Conservation (phyloP, 1,284 basidiomycete species). For the Trichosporon inkin region DNA sequence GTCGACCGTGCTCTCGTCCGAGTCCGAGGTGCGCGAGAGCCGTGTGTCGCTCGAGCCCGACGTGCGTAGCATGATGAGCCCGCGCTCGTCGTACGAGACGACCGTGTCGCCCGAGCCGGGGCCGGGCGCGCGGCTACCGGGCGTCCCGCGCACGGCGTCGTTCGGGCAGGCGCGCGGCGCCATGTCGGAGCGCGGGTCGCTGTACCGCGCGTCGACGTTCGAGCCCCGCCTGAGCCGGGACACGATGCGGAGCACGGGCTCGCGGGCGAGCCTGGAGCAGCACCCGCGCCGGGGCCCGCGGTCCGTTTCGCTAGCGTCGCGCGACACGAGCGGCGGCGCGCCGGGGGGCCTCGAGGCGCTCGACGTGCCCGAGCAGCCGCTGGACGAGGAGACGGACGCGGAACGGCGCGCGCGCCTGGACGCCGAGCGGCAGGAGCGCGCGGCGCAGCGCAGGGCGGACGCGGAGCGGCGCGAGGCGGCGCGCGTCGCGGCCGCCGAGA, state of each 20-base stretch:
- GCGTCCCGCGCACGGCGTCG: not conserved
- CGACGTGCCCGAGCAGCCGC: slow-evolving; percentile 7
- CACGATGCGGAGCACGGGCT: not conserved
- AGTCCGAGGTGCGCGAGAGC: slow-evolving; percentile 1
- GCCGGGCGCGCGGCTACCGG: not conserved
- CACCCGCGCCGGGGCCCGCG: not conserved
- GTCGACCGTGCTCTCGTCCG: not conserved
- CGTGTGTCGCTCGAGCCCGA: not conserved
- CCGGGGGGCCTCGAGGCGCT: not conserved
- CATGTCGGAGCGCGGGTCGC: not conserved
- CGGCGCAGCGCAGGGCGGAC: slow-evolving; percentile 10
- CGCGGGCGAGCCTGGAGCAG: not conserved
- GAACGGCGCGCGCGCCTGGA: slow-evolving; percentile 3
- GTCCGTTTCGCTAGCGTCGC: not conserved
- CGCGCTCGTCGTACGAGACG: not conserved
- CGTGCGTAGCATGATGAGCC: not conserved
- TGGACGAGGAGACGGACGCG: slow-evolving; percentile 8
- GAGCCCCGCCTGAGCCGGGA: slow-evolving; percentile 1
- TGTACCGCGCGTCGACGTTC: not conserved
- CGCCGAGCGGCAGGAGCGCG: slow-evolving; percentile 2
- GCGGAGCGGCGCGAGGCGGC: slow-evolving; percentile 13
- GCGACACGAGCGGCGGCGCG: not conserved
- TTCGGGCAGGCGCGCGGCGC: slow-evolving; percentile 3
- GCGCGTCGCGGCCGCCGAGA: not conserved
- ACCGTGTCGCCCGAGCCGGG: not conserved